A percentile compares a stretch with the other conserved stretches of the same genome.
Evolutionary conservation across 306 rosid genomes (phyloP).

Genomic region (Rosa multiflora): DNA sequence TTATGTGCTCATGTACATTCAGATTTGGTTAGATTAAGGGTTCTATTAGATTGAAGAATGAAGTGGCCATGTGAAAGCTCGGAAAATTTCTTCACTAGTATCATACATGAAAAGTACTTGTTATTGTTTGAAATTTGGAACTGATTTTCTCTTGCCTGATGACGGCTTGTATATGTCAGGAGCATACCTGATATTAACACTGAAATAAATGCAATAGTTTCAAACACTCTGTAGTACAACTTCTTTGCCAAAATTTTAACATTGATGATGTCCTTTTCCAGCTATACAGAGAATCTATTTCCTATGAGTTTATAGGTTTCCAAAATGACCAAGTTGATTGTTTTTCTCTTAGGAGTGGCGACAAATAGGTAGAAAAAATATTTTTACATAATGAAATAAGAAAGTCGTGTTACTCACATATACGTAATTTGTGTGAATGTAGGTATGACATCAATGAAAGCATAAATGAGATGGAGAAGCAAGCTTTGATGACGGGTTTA

Average conservation of each 20-base stretch:
- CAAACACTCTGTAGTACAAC: background rate
- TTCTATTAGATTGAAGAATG: no score
- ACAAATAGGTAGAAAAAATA: background rate
- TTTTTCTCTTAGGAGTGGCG: background rate
- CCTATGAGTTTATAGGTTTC: no score
- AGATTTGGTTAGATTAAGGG: no score
- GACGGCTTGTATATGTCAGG: background rate
- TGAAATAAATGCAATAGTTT: background rate
- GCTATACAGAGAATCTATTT: background rate
- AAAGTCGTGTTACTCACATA: conserved; percentile 14
- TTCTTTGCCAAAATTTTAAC: no score
- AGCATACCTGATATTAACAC: background rate
- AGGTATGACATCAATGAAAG: conserved; percentile 61
- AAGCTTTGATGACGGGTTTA: conserved; percentile 55
- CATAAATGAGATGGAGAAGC: conserved; percentile 58
- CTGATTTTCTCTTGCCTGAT: background rate
- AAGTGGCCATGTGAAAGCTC: no score
- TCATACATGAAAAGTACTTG: background rate
- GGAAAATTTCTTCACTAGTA: background rate
- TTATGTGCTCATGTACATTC: no score
- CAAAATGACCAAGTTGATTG: background rate
- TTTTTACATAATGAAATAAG: background rate
- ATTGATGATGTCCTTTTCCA: no score
- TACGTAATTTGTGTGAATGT: conserved; percentile 29
- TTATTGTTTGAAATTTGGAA: background rate